A percentile compares a stretch with the other conserved stretches of the same genome.
Conservation (phyloP, 768 basidiomycete genomes). For the Pleurotus platypus region DNA sequence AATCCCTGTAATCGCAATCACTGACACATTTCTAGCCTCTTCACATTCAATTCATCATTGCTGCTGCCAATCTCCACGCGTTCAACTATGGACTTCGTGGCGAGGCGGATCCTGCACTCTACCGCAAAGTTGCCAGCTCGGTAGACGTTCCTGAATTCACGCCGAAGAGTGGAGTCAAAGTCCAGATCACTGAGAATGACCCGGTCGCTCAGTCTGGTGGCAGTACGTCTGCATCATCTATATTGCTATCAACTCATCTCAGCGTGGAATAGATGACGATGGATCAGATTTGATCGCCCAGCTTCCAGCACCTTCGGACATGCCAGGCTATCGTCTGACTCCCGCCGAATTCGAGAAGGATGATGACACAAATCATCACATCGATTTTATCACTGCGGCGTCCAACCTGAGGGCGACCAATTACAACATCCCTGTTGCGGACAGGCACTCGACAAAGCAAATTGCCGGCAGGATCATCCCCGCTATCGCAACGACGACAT, state of each 20-base stretch:
- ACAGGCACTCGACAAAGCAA: slow-evolving; percentile 92
- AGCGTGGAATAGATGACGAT: slow-evolving; percentile 42
- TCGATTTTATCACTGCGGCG: slow-evolving; percentile 97
- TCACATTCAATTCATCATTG: slow-evolving; percentile 85
- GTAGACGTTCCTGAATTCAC: slow-evolving; percentile 89
- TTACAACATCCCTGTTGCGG: slow-evolving; percentile 84
- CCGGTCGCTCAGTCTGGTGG: slow-evolving; percentile 62
- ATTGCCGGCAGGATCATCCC: slow-evolving; percentile 99
- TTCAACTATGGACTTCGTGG: slow-evolving; percentile 98
- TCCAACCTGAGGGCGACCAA: slow-evolving; percentile 96
- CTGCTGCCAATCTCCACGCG: slow-evolving; percentile 94
- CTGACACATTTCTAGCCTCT: slow-evolving; percentile 50
- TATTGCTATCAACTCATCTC: slow-evolving; percentile 10
- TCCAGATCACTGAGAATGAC: slow-evolving; percentile 92
- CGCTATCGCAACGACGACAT: slow-evolving; percentile 98
- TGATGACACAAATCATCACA: slow-evolving; percentile 96
- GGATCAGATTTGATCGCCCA: slow-evolving; percentile 54
- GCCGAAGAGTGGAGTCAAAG: slow-evolving; percentile 88
- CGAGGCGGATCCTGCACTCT: slow-evolving; percentile 71
- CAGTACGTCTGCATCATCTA: slow-evolving; percentile 24
- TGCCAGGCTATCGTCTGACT: slow-evolving; percentile 93
- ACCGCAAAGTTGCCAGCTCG: slow-evolving; percentile 80
- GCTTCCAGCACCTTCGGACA: slow-evolving; percentile 83
- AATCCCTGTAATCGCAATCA: background rate
- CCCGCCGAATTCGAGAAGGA: slow-evolving; percentile 99